Base-by-base conservation (phyloP, 2,329 filamentous ascomycete genomes). In the Colletotrichum caudatum region DNA sequence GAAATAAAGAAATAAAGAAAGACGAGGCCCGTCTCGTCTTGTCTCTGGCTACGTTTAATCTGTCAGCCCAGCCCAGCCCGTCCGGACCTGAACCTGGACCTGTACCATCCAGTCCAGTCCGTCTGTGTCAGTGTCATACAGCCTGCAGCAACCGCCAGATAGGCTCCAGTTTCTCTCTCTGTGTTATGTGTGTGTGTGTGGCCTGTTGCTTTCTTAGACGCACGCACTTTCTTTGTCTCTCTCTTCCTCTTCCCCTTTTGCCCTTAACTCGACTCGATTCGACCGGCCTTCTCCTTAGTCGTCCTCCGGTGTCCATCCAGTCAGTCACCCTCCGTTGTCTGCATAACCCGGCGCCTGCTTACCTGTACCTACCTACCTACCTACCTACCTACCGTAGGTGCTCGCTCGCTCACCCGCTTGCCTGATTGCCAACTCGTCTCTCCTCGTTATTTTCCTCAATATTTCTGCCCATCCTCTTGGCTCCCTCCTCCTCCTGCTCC, bases 271-370 rank as follows among this genome's bases (percentile, higher is more conserved):
- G 41, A 39, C 37, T 41, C 33, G 18, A 41, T 26, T 20, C 37
- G 23, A 29, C 57, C 26, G 26, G 26, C 16, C 37, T 23, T 41
- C 41, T 20, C 23, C 39, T 16, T 29, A 16, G 39, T 8, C 29
- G 39, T 5, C 57, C 39, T 29, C 57, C 37, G 18, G 37, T 39
- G 23, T 59, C 41, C 14, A 16, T 41, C 14, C 57, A 46, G 57
- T 44, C 39, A 35, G 41, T 53, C 11, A 20, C 16, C 51, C 33
- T 64, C 46, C 46, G 41, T 18, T 54, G 44, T 20, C 61, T 63
- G 64, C 66, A 53, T 50, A 12, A 35, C 16, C 29, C 29, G 18
- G 16, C 26, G 50, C 26, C 66, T 63, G 50, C 54, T 53, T 65
- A 29, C 33, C 66, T 26, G 37, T n/a, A n/a, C n/a, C n/a, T n/a